These are phyloP conservation scores for Gyromitra esculenta DNA, from an alignment of 2,329 filamentous ascomycete species.

Conservation along the genomic window DNA sequence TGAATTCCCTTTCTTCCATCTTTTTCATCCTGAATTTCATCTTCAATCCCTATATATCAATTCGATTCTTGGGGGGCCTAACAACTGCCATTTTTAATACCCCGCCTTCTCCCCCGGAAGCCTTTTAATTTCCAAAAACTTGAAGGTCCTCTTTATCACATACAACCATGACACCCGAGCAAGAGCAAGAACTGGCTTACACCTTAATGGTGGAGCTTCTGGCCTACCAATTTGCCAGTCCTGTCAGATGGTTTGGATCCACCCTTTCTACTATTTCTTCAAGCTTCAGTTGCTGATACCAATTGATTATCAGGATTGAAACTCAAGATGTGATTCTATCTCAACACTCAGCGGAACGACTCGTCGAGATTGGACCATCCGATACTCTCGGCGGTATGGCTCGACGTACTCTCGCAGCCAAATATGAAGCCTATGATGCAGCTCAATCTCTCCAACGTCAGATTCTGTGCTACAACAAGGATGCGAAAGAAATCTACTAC, in stretches of 20 bases:
- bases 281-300: slow-evolving; percentile 39
- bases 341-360: slow-evolving; percentile 93
- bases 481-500: slow-evolving; percentile 99
- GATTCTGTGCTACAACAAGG: slow-evolving; percentile 99
- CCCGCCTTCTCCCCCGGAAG: slow-evolving; percentile 52
- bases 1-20: slow-evolving; percentile 17
- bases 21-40: slow-evolving; percentile 31
- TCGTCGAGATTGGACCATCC: slow-evolving; percentile 93
- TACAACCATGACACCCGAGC: slow-evolving; percentile 72
- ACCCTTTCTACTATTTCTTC: slow-evolving; percentile 14
- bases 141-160: background rate
- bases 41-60: slow-evolving; percentile 32
- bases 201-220: slow-evolving; percentile 98
- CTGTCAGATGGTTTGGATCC: slow-evolving; percentile 79
- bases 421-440: slow-evolving; percentile 98
- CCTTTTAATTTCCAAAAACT: slow-evolving; percentile 35
- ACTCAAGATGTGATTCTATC: slow-evolving; percentile 99
- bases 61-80: slow-evolving; percentile 26
- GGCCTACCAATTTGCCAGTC: slow-evolving; percentile 98
- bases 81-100: slow-evolving; percentile 47
- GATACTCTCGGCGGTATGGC: slow-evolving; percentile 98
- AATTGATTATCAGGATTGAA: slow-evolving; percentile 71
- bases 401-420: slow-evolving; percentile 90
- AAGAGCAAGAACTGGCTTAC: slow-evolving; percentile 97
- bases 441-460: slow-evolving; percentile 95